Evolutionary conservation across 345 rosid genomes (phyloP).

Genomic region (Carallia pectinifolia): DNA sequence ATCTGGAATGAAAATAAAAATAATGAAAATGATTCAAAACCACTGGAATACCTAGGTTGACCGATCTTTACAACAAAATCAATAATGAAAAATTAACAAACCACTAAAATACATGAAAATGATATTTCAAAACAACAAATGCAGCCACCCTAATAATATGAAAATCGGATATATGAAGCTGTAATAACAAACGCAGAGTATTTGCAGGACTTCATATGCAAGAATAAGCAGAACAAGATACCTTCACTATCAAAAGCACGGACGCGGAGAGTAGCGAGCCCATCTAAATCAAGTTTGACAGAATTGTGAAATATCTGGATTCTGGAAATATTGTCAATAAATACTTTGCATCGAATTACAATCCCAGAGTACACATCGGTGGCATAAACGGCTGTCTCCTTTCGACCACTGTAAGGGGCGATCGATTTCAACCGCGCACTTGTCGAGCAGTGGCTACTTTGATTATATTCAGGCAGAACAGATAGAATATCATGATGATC

Average conservation of each 20-base stretch:
- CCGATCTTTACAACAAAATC: slow-evolving; percentile 5
- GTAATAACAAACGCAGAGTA: too few species aligned
- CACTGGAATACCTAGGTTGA: too few species aligned
- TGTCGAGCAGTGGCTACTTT: slow-evolving; percentile 71
- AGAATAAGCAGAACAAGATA: slow-evolving; percentile 20
- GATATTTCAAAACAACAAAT: slow-evolving; percentile 2
- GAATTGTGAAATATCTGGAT: slow-evolving; percentile 92
- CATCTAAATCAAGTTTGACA: slow-evolving; percentile 87
- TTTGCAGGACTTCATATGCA: background rate
- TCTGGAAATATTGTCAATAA: slow-evolving; percentile 82
- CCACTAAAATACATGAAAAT: background rate
- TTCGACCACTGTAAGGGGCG: slow-evolving; percentile 68
- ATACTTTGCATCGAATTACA: slow-evolving; percentile 95
- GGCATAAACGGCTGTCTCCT: slow-evolving; percentile 93
- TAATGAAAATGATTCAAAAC: too few species aligned
- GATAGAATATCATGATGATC: slow-evolving; percentile 90
- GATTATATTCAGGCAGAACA: slow-evolving; percentile 79
- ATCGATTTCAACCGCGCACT: slow-evolving; percentile 80
- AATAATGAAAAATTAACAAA: background rate
- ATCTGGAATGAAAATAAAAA: slow-evolving; percentile 66
- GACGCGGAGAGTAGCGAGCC: slow-evolving; percentile 85
- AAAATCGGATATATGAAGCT: too few species aligned
- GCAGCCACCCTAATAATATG: background rate
- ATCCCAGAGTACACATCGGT: slow-evolving; percentile 70
- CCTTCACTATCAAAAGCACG: slow-evolving; percentile 93